Conservation (phyloP, 2,329 filamentous ascomycete genomes). For the Rhinocladiella similis region DNA sequence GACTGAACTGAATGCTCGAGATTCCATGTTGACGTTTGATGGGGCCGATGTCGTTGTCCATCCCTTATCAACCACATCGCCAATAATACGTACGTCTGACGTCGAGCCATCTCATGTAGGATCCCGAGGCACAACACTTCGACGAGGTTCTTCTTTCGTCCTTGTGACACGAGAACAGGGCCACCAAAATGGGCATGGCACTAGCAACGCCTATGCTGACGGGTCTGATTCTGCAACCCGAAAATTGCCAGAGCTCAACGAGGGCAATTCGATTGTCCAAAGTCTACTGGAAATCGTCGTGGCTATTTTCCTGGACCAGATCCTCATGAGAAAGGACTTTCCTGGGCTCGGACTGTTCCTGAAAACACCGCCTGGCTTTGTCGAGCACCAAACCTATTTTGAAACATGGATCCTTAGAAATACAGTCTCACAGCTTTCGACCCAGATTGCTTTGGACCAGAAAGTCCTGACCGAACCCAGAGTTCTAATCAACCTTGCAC, state of each 20-base stretch:
- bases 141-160: conserved; percentile 87
- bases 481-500: conserved; percentile 80
- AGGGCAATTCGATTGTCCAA: conserved; percentile 72
- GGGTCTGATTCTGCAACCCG: conserved; percentile 47
- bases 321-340: conserved; percentile 87
- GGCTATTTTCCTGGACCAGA: conserved; percentile 79
- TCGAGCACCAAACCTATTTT: conserved; percentile 93
- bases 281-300: conserved; percentile 75
- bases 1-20: conserved; percentile 80
- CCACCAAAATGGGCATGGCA: conserved; percentile 10
- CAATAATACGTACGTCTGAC: conserved; percentile 73
- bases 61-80: conserved; percentile 64
- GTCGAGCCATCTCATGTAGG: conserved; percentile 51
- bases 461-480: conserved; percentile 76
- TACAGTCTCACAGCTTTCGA: conserved; percentile 69
- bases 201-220: conserved; percentile 48
- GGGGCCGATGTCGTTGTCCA: conserved; percentile 82
- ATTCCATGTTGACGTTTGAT: conserved; percentile 79
- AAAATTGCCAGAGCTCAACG: conserved; percentile 48
- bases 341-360: conserved; percentile 80
- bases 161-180: conserved; percentile 61
- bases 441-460: conserved; percentile 69
- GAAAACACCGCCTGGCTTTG: conserved; percentile 87
- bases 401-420: conserved; percentile 83
- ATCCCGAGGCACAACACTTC: conserved; percentile 46